A percentile compares a stretch with the other conserved stretches of the same genome.
phyloP scores from a whole-genome alignment of 2,329 filamentous ascomycete genomes.

The Aspergillus luchuensis region DNA sequence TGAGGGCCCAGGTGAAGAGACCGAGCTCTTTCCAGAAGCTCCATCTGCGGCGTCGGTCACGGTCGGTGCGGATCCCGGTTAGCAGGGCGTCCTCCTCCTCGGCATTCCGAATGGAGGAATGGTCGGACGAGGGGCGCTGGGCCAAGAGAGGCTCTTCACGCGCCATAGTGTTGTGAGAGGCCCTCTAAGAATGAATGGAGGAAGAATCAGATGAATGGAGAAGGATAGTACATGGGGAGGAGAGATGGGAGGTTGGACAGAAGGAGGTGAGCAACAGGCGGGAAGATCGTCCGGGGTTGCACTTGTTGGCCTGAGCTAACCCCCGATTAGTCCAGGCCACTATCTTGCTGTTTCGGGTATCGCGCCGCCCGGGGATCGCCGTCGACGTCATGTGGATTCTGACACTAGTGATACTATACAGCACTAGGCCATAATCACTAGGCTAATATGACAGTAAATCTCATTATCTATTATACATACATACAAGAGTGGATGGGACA shows the following conservation, averaged over 20 bases:
- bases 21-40: slow-evolving; percentile 71
- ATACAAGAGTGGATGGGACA: slow-evolving; percentile 20
- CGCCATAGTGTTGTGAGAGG: slow-evolving; percentile 30
- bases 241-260: background rate
- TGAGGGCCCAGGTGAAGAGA: slow-evolving; percentile 77
- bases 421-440: no score
- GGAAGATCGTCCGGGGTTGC: background rate
- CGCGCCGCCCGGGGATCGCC: slow-evolving; percentile 25
- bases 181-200: background rate
- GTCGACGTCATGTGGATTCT: background rate
- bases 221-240: background rate
- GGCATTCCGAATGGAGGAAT: slow-evolving; percentile 57
- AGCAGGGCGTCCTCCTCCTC: slow-evolving; percentile 66
- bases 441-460: no score
- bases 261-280: background rate
- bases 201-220: background rate
- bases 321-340: background rate
- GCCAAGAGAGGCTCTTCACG: slow-evolving; percentile 57
- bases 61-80: slow-evolving; percentile 53
- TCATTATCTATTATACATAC: slow-evolving; percentile 23
- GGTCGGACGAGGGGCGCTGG: slow-evolving; percentile 58
- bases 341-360: slow-evolving; percentile 11
- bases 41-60: slow-evolving; percentile 46
- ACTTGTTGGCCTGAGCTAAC: background rate
- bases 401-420: no score